Base-by-base conservation (phyloP, 2,329 filamentous ascomycete genomes). In the Macrophomina tecta region DNA sequence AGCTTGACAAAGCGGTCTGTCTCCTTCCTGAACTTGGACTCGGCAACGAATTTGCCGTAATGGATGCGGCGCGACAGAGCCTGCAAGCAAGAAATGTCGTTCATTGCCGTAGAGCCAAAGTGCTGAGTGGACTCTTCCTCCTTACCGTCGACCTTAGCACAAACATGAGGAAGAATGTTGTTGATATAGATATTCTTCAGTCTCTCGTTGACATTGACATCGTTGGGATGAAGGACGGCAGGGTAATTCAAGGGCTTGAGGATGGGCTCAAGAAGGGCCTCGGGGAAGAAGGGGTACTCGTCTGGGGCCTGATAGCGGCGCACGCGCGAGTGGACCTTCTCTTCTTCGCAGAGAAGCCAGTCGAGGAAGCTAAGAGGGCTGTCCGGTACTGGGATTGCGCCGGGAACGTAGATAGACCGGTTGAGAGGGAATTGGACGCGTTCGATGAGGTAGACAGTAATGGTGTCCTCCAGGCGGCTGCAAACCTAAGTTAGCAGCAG, bases 1-100 rank as follows among this genome's bases (percentile, higher is more conserved):
- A 98, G 80, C 69, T 84, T 84, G 5, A 91, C 94, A 77, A 94
- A 99, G 69, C 83, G 86, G 73, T 94, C 92, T 36, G 89, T 86
- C 72, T 98, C 92, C 55, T 91, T 90, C 73, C 87, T 87, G 81
- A 97, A 99, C 82, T 99, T 99, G 68, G 90, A 90, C 84, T 99
- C 95, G 51, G 95, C 95, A 8, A 99, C 95, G 75, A 98, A 98
- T 82, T 98, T 99, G 72, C 95, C 95, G 82, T 97, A 99, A 80
- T 99, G 95, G 72, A 99, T 95, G 65, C 95, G 86, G 49, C 94
- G 87, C 46, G 92, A 96, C 55, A 99, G 82, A 3, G 95, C 91
- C 82, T 99, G 95, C 70, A 99, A 83, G 73, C 91, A 94, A 64
- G 88, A 86, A 69, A 99, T 95, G 80, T 99, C 95, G 77, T 91